These are phyloP conservation scores for Curvularia hawaiiensis DNA, from an alignment of 2,329 filamentous ascomycete genomes.

Conservation along the genomic window DNA sequence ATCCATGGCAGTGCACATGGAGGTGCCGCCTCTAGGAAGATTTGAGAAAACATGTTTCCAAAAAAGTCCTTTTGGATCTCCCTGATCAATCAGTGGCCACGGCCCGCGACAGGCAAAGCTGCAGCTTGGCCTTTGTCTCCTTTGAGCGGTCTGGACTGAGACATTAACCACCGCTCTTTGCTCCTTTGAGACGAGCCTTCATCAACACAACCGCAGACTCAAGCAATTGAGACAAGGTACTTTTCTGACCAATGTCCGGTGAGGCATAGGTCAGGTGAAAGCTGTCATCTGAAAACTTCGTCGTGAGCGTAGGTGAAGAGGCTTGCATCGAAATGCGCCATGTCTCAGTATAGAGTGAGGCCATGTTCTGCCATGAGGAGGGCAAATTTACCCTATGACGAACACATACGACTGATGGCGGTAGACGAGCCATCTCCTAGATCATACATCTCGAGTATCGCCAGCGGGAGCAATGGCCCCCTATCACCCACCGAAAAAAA, in stretches of 20 bases:
- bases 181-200: constrained; percentile 8
- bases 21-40: constrained; percentile 15
- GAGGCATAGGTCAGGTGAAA: constrained; percentile 25
- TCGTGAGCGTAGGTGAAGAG: constrained; percentile 14
- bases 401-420: not conserved
- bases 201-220: constrained; percentile 21
- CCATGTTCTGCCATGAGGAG: not conserved
- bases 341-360: constrained; percentile 11
- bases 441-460: constrained; percentile 34
- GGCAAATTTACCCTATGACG: not conserved
- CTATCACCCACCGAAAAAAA: constrained; percentile 25
- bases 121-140: constrained; percentile 25
- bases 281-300: constrained; percentile 8
- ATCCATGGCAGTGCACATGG: constrained; percentile 18
- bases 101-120: constrained; percentile 26
- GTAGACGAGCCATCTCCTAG: constrained; percentile 8
- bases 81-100: constrained; percentile 16
- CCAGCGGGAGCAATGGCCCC: constrained; percentile 16
- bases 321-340: constrained; percentile 21
- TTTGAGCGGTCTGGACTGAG: constrained; percentile 37
- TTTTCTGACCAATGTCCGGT: constrained; percentile 31
- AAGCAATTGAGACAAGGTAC: constrained; percentile 14
- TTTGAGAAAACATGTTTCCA: constrained; percentile 18
- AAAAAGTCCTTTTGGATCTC: constrained; percentile 15
- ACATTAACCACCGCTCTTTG: constrained; percentile 35